These are phyloP conservation scores for Coniferiporia weirii DNA, from an alignment of 1,284 basidiomycete genomes.

Conservation along the genomic window DNA sequence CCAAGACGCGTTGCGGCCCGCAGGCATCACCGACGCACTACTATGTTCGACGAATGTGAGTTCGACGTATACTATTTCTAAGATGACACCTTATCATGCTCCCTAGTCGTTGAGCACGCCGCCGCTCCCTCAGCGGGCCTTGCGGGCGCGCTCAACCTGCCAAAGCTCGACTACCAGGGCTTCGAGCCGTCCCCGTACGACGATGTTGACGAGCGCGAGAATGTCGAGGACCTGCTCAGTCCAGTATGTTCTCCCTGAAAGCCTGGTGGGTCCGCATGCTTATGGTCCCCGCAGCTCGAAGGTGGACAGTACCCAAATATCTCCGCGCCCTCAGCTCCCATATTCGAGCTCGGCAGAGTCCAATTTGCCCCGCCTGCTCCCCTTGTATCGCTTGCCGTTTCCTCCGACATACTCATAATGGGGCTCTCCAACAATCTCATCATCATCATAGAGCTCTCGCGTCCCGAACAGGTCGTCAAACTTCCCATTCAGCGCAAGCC, in stretches of 20 bases:
- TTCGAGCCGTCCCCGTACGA: slow-evolving; percentile 72
- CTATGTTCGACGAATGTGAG: slow-evolving; percentile 9
- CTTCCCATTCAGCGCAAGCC: slow-evolving; percentile 72
- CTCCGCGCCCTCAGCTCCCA: slow-evolving; percentile 42
- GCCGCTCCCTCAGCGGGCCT: slow-evolving; percentile 42
- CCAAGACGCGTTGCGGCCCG: not conserved
- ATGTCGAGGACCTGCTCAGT: slow-evolving; percentile 31
- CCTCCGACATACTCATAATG: slow-evolving; percentile 84
- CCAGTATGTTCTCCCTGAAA: slow-evolving; percentile 32
- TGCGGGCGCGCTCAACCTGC: slow-evolving; percentile 39
- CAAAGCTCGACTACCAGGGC: slow-evolving; percentile 75
- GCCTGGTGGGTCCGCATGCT: not conserved
- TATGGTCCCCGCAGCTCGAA: slow-evolving; percentile 24
- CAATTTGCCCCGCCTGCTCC: slow-evolving; percentile 85
- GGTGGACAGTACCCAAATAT: slow-evolving; percentile 34
- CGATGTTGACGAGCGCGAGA: slow-evolving; percentile 41
- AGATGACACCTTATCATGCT: slow-evolving; percentile 1
- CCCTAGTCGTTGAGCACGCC: slow-evolving; percentile 79
- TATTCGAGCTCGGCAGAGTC: slow-evolving; percentile 83
- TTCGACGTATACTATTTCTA: not conserved
- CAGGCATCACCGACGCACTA: not conserved
- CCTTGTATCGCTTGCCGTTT: slow-evolving; percentile 74
- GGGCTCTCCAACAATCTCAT: slow-evolving; percentile 72
- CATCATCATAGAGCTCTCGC: slow-evolving; percentile 80
- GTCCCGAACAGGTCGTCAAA: slow-evolving; percentile 75